Conservation (phyloP, 345 rosid species). For the Lenwebbia sp. region DNA sequence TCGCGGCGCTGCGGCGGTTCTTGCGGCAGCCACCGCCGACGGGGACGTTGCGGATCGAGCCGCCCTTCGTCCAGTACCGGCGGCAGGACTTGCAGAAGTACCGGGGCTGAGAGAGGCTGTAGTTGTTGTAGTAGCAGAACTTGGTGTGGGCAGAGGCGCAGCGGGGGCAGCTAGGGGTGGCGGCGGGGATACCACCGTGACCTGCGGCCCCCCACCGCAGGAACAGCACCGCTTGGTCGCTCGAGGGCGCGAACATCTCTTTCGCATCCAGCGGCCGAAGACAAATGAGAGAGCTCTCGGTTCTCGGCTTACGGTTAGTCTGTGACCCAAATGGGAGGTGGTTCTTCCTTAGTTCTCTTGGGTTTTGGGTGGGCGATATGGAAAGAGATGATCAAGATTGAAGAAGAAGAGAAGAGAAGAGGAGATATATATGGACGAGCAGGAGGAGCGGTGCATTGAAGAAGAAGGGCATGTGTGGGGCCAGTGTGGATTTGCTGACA, state of each 20-base stretch:
- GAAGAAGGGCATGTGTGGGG: neutral
- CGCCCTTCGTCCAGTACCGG: constrained; percentile 90
- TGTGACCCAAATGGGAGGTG: neutral
- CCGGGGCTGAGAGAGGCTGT: constrained; percentile 85
- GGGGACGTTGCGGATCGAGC: constrained; percentile 73
- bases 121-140: constrained; percentile 90
- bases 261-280: neutral
- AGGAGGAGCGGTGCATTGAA: neutral
- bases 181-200: neutral
- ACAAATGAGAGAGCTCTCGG: neutral
- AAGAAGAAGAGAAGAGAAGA: neutral
- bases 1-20: constrained; percentile 39
- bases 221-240: neutral
- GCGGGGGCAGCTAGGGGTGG: constrained; percentile 74
- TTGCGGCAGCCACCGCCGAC: constrained; percentile 85
- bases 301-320: neutral
- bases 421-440: neutral
- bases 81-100: constrained; percentile 80
- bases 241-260: neutral
- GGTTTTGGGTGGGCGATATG: neutral
- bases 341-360: neutral
- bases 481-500: neutral
- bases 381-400: neutral
- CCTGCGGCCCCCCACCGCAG: neutral
- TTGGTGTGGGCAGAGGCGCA: constrained; percentile 84